These are phyloP conservation scores for Pleurotus eryngii DNA, from an alignment of 768 basidiomycete genomes.

Conservation along the genomic window DNA sequence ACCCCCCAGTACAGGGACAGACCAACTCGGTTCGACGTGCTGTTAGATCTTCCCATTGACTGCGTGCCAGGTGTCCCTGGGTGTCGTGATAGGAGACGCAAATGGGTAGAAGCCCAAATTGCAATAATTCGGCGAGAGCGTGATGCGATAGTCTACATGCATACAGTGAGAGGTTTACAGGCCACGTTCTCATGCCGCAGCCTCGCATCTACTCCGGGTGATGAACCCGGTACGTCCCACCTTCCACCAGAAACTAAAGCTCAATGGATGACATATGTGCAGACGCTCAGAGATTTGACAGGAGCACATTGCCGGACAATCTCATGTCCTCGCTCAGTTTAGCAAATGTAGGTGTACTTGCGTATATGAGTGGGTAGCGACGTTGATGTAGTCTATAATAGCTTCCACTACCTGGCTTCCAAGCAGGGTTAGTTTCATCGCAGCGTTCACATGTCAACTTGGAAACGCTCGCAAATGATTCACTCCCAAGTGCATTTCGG, in stretches of 20 bases:
- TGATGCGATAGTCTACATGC: background rate
- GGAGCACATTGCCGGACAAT: too few species aligned
- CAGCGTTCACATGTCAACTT: background rate
- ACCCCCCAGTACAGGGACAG: background rate
- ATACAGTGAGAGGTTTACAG: background rate
- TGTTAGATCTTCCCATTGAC: background rate
- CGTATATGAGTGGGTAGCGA: too few species aligned
- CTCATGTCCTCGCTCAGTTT: too few species aligned
- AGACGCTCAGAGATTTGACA: too few species aligned
- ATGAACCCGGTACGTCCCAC: too few species aligned
- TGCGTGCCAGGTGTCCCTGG: background rate
- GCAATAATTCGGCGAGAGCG: background rate
- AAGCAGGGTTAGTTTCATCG: background rate
- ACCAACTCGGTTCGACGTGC: conserved; percentile 1
- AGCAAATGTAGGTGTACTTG: too few species aligned
- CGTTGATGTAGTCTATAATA: too few species aligned
- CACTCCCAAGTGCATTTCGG: background rate
- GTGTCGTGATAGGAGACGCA: background rate
- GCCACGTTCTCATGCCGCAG: background rate
- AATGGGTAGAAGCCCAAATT: background rate
- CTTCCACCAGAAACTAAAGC: too few species aligned
- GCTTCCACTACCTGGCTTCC: too few species aligned
- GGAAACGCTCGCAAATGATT: background rate
- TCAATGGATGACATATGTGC: too few species aligned
- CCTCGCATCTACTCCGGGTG: background rate